Evolutionary conservation across 148 eudicot genomes (phyloP), one percentile per base, ranked within the genome.

Genomic region (Cornus controversa): DNA sequence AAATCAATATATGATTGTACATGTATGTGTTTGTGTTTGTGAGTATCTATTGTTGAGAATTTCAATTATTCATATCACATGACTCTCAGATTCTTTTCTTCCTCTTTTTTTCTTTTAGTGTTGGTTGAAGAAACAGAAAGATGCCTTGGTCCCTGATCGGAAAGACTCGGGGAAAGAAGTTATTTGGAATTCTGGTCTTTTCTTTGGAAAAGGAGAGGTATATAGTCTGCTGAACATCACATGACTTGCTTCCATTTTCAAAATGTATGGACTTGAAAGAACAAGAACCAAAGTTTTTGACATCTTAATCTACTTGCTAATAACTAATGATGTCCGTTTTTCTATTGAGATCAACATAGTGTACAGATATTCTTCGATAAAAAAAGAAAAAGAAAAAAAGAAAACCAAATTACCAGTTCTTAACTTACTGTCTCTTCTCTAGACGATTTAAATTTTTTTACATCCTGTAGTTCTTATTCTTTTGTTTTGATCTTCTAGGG

Each of bases 61-160:
- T n/a, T n/a, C 16, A 50, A 2, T 50, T 40, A 40, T 9, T 13
- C 57, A 50, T 7, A 45, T 45, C 57, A 11, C 57, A 11, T 50
- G 57, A 50, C 20, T 50, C 57, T 7, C 57, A 7, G 57, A 16
- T 50, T 50, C 15, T 50, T 15, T 50, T 16, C 18, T 50, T 50
- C 57, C 57, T 50, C 18, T 11, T 50, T 16, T 40, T 50, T 50
- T 50, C 2, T 15, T 50, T 15, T 50, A 84, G 87, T 84, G 87
- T 65, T 84, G 87, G 87, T 74, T 84, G 80, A 84, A 84, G 75
- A 84, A 84, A 67, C 87, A 84, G 50, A 71, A 70, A 31, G 87
- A 84, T 78, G 45, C 75, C 29, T 60, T 84, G 66, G 58, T 7
- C 25, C 87, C 87, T 67, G 87, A 80, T 3, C 64, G 50, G 66